These are phyloP conservation scores for Ophiosphaerella herpotricha DNA, from an alignment of 2,329 filamentous ascomycete genomes.

Conservation along the genomic window DNA sequence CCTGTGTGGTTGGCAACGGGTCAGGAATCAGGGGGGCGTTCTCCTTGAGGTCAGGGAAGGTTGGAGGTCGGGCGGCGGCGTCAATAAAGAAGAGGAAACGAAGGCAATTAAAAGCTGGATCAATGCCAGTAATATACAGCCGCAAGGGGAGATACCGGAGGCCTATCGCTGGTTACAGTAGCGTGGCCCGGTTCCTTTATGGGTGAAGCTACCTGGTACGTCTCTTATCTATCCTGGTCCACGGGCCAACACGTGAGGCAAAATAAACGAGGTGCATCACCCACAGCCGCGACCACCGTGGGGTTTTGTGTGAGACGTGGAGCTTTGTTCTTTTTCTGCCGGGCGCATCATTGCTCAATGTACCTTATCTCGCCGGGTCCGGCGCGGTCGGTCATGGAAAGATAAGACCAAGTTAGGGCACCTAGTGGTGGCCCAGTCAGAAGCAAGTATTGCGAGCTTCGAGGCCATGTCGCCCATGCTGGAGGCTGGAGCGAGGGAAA, in stretches of 20 bases:
- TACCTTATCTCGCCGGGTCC: conserved; percentile 33
- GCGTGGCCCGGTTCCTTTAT: conserved; percentile 39
- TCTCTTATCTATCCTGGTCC: conserved; percentile 46
- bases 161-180: conserved; percentile 36
- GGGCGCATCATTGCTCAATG: conserved; percentile 34
- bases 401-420: conserved; percentile 13
- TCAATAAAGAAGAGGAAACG: conserved; percentile 12
- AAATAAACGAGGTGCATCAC: conserved; percentile 43
- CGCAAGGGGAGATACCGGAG: conserved; percentile 37
- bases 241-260: conserved; percentile 38
- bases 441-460: neutral
- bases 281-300: conserved; percentile 42
- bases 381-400: conserved; percentile 7
- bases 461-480: conserved; percentile 16
- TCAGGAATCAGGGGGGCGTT: conserved; percentile 9
- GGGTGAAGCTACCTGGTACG: conserved; percentile 37
- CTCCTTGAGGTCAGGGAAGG: conserved; percentile 3
- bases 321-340: conserved; percentile 39
- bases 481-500: conserved; percentile 1
- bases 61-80: conserved; percentile 17
- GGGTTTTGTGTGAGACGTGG: conserved; percentile 42
- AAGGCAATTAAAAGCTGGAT: conserved; percentile 22
- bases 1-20: conserved; percentile 13
- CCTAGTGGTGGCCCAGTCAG: no score
- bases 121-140: conserved; percentile 37